Conservation (phyloP, 2,329 filamentous ascomycete species). For the Pseudogymnoascus sp. region DNA sequence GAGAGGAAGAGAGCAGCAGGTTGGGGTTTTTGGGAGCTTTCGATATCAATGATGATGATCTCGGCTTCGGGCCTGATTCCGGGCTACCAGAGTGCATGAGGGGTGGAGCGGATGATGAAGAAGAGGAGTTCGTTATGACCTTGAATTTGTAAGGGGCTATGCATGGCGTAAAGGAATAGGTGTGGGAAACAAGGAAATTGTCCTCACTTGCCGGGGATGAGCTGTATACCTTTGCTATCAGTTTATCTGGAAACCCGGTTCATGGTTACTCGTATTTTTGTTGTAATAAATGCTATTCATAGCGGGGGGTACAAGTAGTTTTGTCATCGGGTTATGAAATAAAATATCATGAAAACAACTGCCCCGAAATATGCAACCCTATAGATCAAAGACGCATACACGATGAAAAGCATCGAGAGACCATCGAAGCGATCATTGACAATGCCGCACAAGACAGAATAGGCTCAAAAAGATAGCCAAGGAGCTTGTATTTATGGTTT, state of each 20-base stretch:
- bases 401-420: neutral
- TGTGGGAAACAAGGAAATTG: neutral
- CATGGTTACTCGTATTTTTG: conserved; percentile 3
- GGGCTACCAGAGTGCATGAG: conserved; percentile 25
- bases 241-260: neutral
- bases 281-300: conserved; percentile 2
- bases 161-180: conserved; percentile 1
- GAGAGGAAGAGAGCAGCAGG: conserved; percentile 33
- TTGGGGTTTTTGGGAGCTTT: conserved; percentile 54
- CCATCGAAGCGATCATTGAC: neutral
- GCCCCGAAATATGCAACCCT: neutral
- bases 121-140: conserved; percentile 50
- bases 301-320: neutral
- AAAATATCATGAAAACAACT: neutral
- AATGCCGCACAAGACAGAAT: neutral
- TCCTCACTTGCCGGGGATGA: neutral
- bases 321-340: neutral
- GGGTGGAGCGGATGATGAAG: conserved; percentile 35
- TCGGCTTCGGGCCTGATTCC: conserved; percentile 28
- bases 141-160: conserved; percentile 23
- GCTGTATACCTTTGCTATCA: neutral
- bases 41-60: conserved; percentile 40
- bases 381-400: neutral
- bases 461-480: neutral
- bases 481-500: neutral